Evolutionary conservation across 306 rosid genomes (phyloP).

Genomic region (Clitoria ternatea): DNA sequence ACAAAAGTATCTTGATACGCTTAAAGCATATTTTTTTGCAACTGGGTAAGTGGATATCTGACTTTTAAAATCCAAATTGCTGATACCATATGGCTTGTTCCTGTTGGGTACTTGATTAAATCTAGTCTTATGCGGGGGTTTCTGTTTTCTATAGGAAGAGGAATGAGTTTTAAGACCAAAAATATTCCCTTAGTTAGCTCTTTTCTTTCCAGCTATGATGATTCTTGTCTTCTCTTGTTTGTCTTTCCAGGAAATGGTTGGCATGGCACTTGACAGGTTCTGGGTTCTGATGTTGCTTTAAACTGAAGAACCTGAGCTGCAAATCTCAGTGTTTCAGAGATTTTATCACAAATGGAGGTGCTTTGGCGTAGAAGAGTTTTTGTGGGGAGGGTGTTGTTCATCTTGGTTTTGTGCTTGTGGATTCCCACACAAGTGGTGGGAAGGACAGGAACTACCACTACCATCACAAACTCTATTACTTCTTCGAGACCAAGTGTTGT

Average conservation of each 20-base stretch:
- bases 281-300: slow-evolving; percentile 21
- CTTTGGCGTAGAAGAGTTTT: not conserved
- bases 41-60: slow-evolving; percentile 31
- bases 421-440: slow-evolving; percentile 39
- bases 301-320: slow-evolving; percentile 23
- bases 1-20: slow-evolving; percentile 11
- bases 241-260: slow-evolving; percentile 27
- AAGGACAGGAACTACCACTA: slow-evolving; percentile 33
- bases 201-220: not conserved
- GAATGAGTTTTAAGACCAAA: not conserved
- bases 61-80: slow-evolving; percentile 13
- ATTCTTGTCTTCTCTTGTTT: slow-evolving; percentile 11
- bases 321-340: slow-evolving; percentile 4
- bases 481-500: slow-evolving; percentile 40
- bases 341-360: slow-evolving; percentile 38
- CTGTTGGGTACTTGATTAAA: slow-evolving; percentile 23
- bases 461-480: slow-evolving; percentile 32
- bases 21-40: slow-evolving; percentile 4
- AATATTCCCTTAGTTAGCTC: not conserved
- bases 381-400: slow-evolving; percentile 26
- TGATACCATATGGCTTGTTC: slow-evolving; percentile 10
- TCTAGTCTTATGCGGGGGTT: slow-evolving; percentile 22
- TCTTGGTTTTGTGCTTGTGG: slow-evolving; percentile 46
- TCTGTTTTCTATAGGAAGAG: slow-evolving; percentile 9
- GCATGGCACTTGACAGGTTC: slow-evolving; percentile 29